Evolutionary conservation across 2,329 filamentous ascomycete genomes (phyloP), one percentile per base, ranked within the genome.

Genomic region (Calonectria multiphialidica): DNA sequence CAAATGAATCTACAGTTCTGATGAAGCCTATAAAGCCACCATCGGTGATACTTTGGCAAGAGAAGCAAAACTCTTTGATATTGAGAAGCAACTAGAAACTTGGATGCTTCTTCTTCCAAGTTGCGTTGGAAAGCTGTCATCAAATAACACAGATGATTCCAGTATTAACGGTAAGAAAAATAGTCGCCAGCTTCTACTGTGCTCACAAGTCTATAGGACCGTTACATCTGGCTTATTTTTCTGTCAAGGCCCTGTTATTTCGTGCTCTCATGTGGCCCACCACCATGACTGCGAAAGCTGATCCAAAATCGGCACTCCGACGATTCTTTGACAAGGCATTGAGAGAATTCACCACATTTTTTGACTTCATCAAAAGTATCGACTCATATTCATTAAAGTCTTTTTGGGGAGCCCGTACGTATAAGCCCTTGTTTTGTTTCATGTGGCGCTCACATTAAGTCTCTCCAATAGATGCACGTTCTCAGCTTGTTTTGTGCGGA

Each of bases 181-280:
- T 45, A 16, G 49, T 35, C 7, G 35, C 44, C 2, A 5, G 16
- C 40, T 2, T 15, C 13, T 9, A 30, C 21, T 44, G 6, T 33
- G 25, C 30, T 30, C 2, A 62, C 18, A 16, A n/a, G 13, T 35
- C 12, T 28, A 12, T 7, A 71, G 69, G 42, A 4, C 69, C 66
- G 9, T 71, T 84, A 0, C 80, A 84, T 47, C 76, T 85, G 0
- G 76, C 80, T 1, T 83, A 79, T 47, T 84, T 82, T 53, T 79
- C 83, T 42, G 75, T 80, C 15, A 77, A 83, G 37, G 79, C 80
- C 5, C 80, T 85, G 3, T 76, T 81, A 8, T 81, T 80, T 45
- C 80, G 83, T 28, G 82, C 82, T 0, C 76, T 85, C 8, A 84
- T 84, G 83, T 81, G 79, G 33, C 83, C 83, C n/a, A 82, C 82